Conservation (phyloP, 768 basidiomycete species). For the Suillus alpinus region DNA sequence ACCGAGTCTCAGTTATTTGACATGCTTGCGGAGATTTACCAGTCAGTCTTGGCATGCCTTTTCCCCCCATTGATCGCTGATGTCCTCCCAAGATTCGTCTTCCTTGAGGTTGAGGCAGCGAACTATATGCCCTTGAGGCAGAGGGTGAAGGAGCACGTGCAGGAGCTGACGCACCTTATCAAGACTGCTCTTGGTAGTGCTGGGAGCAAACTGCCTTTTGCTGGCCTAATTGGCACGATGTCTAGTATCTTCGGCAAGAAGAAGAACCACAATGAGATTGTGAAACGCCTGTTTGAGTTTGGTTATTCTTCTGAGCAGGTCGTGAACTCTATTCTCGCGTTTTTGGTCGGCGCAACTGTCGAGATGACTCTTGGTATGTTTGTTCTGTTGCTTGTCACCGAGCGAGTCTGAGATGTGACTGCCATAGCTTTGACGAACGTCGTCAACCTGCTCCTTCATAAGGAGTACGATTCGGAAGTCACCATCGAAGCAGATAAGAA, state of each 20-base stretch:
- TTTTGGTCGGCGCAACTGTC: conserved; percentile 64
- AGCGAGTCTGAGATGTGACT: neutral
- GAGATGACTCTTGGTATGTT: conserved; percentile 66
- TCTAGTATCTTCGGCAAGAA: conserved; percentile 48
- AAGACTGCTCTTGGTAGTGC: conserved; percentile 44
- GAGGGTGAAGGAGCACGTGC: conserved; percentile 50
- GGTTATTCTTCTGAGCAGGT: conserved; percentile 59
- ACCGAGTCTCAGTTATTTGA: conserved; percentile 60
- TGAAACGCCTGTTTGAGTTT: conserved; percentile 54
- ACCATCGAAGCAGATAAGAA: conserved; percentile 28
- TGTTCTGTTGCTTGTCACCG: neutral
- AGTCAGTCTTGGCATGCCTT: conserved; percentile 34
- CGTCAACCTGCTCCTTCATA: conserved; percentile 61
- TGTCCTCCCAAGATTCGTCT: conserved; percentile 55
- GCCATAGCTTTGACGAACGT: conserved; percentile 59
- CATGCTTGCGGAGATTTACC: conserved; percentile 69
- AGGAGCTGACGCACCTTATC: conserved; percentile 55
- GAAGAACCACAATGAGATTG: conserved; percentile 45
- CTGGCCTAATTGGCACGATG: conserved; percentile 46
- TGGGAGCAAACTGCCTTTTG: conserved; percentile 37
- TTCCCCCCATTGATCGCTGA: neutral
- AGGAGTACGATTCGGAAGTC: conserved; percentile 39
- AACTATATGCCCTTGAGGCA: conserved; percentile 54
- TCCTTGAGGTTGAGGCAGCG: conserved; percentile 65
- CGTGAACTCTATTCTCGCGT: conserved; percentile 67